A percentile compares a stretch with the other conserved stretches of the same genome.
Conservation (phyloP, 1,284 basidiomycete genomes). For the Apiotrichum veenhuisii region DNA sequence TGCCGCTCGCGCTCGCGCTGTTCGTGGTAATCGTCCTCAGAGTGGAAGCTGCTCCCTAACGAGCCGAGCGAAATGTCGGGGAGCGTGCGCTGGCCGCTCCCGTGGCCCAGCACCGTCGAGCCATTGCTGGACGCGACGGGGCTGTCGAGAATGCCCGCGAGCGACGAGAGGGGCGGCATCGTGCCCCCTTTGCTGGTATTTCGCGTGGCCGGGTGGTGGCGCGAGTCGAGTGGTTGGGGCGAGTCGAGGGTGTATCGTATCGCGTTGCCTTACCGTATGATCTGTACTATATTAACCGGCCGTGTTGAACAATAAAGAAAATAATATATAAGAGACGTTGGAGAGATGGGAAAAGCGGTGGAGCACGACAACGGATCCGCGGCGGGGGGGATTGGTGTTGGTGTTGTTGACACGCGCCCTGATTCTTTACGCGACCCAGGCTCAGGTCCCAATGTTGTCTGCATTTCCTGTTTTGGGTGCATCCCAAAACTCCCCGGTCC, state of each 20-base stretch:
- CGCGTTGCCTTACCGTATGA: background rate
- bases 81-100: slow-evolving; percentile 28
- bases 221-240: background rate
- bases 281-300: too few relatives aligned
- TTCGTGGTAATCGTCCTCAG: slow-evolving; percentile 29
- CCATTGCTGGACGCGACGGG: slow-evolving; percentile 32
- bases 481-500: too few relatives aligned
- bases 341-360: too few relatives aligned
- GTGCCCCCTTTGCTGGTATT: too few relatives aligned
- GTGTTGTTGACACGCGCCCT: background rate
- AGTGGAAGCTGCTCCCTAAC: slow-evolving; percentile 45
- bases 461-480: too few relatives aligned
- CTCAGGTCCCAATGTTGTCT: too few relatives aligned
- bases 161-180: slow-evolving; percentile 35
- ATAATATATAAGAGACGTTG: too few relatives aligned
- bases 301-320: too few relatives aligned
- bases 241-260: too few relatives aligned
- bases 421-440: too few relatives aligned
- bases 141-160: slow-evolving; percentile 40
- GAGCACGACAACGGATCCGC: slow-evolving; percentile 66
- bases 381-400: background rate
- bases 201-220: background rate
- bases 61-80: slow-evolving; percentile 48
- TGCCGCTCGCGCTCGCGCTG: background rate
- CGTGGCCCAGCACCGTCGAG: slow-evolving; percentile 26